Evolutionary conservation across 2,329 filamentous ascomycete species (phyloP), one percentile per base, ranked within the genome.

Genomic region (Sporothrix globosa): DNA sequence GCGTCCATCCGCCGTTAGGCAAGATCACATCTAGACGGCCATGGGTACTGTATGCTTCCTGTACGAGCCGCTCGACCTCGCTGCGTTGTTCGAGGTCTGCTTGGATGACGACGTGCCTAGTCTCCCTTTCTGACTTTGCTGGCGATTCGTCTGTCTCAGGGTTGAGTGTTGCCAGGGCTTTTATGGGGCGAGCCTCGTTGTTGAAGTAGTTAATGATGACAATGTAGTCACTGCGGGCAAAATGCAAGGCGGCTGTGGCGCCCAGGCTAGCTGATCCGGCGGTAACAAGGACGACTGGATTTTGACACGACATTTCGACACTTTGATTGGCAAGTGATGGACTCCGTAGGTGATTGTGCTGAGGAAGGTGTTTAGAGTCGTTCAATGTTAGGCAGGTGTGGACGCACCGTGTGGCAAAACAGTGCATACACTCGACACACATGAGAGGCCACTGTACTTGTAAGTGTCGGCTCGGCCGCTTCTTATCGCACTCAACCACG

Each of bases 11-110:
- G 9, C 90, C 91, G 78, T 96, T 96, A 2, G 90, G 91, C 75
- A 95, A 87, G 60, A 96, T 82, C 53, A 93, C 84, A 79, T 96
- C 92, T n/a, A 96, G 78, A 1, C 89, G 87, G 4, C 90, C 91
- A 73, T 92, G 83, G n/a, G 79, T 79, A 34, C 84, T 80, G 63
- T 89, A 82, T 1, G 87, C 85, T 58, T 89, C 84, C 21, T 84
- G 79, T 0, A 94, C 86, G 0, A 90, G 83, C 0, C 82, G 81
- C 65, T 82, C 78, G 73, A 91, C 87, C 34, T 91, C 90, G 1
- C 81, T 78, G 46, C 86, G 84, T 6, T 83, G 81, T 19, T 86
- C 87, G 58, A 91, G 84, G 78, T 95, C 91, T 76, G 88, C 92
- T 77, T 88, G 84, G 73, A 93, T 80, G 9, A 85, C 79, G n/a